Evolutionary conservation across 371 early-diverging fungal genomes (phyloP), one percentile per base, ranked within the genome.

Genomic region (Rhizomucor pusillus): DNA sequence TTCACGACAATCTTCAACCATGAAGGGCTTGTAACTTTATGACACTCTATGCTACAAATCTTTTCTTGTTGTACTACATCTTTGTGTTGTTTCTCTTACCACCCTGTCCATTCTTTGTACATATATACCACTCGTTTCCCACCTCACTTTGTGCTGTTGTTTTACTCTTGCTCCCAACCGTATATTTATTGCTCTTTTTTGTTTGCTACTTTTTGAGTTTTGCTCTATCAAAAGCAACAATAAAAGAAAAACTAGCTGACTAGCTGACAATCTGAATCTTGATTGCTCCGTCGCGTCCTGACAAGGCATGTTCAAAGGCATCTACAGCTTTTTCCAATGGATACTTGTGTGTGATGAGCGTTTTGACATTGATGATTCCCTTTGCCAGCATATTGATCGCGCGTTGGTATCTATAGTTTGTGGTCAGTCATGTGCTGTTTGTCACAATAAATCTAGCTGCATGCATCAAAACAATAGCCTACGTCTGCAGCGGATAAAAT

Each of bases 321-420:
- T 73, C 54, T 12, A 73, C 24, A 2, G 73, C 57, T 14, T 75
- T 66, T 16, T 73, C 50, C 22, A 79, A 63, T 35, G 63, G 39
- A 47, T 75, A 79, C 35, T 62, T 56, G 34, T 79, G 75, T 9
- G 80, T 77, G 22, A 79, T 71, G 14, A 79, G 53, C 1, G 67
- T 62, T 34, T 71, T 76, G 47, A 79, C 65, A 47, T 77, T 63
- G 47, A 79, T 67, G 18, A 61, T 50, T 18, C 72, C 72, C 19
- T 67, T 59, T 33, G 62, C 57, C 37, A 79, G 45, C 67, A 77
- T 66, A 43, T 74, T 60, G 18, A 79, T 54, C 25, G 80, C 80
- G 18, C 65, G 62, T 23, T 68, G 75, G 48, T 79, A 77, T 3
- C 62, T 74, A 59, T 60, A 59, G 13, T 43, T 6, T 7, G 29